phyloP scores from a whole-genome alignment of 1,284 basidiomycete genomes.

The Malassezia japonica region DNA sequence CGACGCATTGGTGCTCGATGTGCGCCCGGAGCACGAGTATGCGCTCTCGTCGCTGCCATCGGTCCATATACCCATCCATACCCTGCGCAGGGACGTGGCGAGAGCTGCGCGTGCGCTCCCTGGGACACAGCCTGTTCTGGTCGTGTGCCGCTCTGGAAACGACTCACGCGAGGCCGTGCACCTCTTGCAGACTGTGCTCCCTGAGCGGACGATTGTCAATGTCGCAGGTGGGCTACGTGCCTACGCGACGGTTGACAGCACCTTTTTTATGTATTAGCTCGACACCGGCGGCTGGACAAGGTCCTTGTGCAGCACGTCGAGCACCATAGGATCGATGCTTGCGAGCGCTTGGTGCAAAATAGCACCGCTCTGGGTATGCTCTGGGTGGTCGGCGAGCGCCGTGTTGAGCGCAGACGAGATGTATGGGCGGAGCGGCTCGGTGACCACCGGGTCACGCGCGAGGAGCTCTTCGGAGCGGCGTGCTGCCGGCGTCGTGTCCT shows the following conservation, averaged over 20 bases:
- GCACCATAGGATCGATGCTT: slow-evolving; percentile 35
- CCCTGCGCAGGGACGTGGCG: background rate
- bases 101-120: background rate
- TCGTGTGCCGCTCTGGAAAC: slow-evolving; percentile 15
- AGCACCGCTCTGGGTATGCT: background rate
- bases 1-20: slow-evolving; percentile 6
- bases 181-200: slow-evolving; percentile 1
- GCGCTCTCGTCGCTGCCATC: slow-evolving; percentile 3
- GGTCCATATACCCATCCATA: slow-evolving; percentile 3
- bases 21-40: slow-evolving; percentile 12
- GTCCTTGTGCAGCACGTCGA: slow-evolving; percentile 37
- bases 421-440: slow-evolving; percentile 21
- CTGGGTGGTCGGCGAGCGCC: slow-evolving; percentile 21
- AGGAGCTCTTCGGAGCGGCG: slow-evolving; percentile 2
- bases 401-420: slow-evolving; percentile 23
- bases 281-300: slow-evolving; percentile 15
- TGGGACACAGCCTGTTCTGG: background rate
- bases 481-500: slow-evolving; percentile 29
- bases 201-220: background rate
- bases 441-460: slow-evolving; percentile 22
- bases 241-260: slow-evolving; percentile 1
- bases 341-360: slow-evolving; percentile 19
- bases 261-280: slow-evolving; percentile 16
- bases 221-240: slow-evolving; percentile 7
- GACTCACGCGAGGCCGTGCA: slow-evolving; percentile 15